A percentile compares a stretch with the other conserved stretches of the same genome.
Evolutionary conservation across 805 yeast species (phyloP).

Genomic region (Saturnispora quitensis): DNA sequence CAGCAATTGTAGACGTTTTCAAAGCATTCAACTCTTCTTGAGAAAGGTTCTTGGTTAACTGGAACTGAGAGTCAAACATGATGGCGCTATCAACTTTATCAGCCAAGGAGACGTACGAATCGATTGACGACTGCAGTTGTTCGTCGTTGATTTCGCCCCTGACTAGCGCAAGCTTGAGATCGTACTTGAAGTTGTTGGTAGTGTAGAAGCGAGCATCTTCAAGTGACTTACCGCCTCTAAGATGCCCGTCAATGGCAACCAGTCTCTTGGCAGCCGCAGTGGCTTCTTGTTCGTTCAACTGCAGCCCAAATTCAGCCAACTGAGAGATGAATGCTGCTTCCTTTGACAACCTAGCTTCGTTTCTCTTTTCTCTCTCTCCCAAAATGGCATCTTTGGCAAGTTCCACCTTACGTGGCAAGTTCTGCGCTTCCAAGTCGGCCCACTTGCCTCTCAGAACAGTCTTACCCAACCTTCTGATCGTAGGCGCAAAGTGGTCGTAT

Average conservation of each 20-base stretch:
- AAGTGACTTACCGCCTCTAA: slow-evolving; percentile 49
- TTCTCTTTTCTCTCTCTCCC: slow-evolving; percentile 33
- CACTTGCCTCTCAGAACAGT: slow-evolving; percentile 41
- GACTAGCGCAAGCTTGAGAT: slow-evolving; percentile 32
- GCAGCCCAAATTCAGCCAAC: slow-evolving; percentile 21
- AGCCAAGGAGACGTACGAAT: slow-evolving; percentile 32
- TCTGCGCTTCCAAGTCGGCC: slow-evolving; percentile 50
- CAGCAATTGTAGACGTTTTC: slow-evolving; percentile 15
- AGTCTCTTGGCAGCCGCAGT: slow-evolving; percentile 44
- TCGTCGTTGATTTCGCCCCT: slow-evolving; percentile 29
- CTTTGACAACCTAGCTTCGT: slow-evolving; percentile 28
- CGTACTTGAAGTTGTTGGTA: slow-evolving; percentile 40
- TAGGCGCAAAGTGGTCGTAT: slow-evolving; percentile 84
- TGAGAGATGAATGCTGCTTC: slow-evolving; percentile 25
- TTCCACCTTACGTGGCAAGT: slow-evolving; percentile 60
- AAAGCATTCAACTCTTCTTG: slow-evolving; percentile 25
- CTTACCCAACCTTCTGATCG: slow-evolving; percentile 76
- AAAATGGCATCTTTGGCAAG: slow-evolving; percentile 46
- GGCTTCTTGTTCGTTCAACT: slow-evolving; percentile 23
- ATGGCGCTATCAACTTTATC: slow-evolving; percentile 34
- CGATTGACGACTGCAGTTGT: slow-evolving; percentile 18
- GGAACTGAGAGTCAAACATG: slow-evolving; percentile 37
- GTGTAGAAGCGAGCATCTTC: slow-evolving; percentile 53
- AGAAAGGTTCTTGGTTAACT: slow-evolving; percentile 32
- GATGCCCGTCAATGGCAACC: slow-evolving; percentile 40